phyloP scores from a whole-genome alignment of 1,139 yeast species.

The Suhomyces wounanorum region DNA sequence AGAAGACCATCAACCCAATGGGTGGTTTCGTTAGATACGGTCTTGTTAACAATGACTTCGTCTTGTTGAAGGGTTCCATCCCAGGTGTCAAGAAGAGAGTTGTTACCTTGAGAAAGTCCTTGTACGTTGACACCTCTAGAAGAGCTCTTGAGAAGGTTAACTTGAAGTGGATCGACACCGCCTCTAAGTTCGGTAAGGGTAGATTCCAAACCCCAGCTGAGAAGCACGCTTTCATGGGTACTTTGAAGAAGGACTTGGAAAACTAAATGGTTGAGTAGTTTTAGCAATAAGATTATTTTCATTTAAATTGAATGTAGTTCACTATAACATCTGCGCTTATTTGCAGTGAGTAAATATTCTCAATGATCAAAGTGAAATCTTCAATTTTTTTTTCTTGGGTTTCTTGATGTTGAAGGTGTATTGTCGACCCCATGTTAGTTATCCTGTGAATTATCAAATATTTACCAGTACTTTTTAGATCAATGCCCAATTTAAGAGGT shows the following conservation, averaged over 20 bases:
- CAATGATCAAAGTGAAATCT: too few species aligned
- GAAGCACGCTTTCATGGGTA: constrained; percentile 99
- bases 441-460: too few species aligned
- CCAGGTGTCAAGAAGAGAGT: constrained; percentile 99
- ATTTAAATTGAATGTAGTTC: neutral
- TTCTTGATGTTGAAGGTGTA: too few species aligned
- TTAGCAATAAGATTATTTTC: constrained; percentile 10
- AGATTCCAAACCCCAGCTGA: constrained; percentile 99
- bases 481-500: too few species aligned
- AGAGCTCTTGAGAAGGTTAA: constrained; percentile 93
- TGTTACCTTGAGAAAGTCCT: constrained; percentile 97
- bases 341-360: neutral
- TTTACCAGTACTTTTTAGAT: too few species aligned
- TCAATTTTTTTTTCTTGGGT: too few species aligned
- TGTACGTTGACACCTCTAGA: constrained; percentile 97
- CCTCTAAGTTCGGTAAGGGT: constrained; percentile 99
- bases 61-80: constrained; percentile 96
- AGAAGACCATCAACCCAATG: constrained; percentile 99
- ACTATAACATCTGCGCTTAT: neutral
- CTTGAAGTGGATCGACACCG: constrained; percentile 99
- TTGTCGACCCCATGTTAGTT: too few species aligned
- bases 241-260: constrained; percentile 90
- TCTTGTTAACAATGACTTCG: constrained; percentile 94
- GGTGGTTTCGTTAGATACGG: constrained; percentile 99
- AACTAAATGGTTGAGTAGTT: constrained; percentile 13